Percentiles rank a stretch among this genome's conserved stretches.
These are phyloP conservation scores for Talaromyces sp. DNA, from an alignment of 2,329 filamentous ascomycete genomes.

Conservation along the genomic window DNA sequence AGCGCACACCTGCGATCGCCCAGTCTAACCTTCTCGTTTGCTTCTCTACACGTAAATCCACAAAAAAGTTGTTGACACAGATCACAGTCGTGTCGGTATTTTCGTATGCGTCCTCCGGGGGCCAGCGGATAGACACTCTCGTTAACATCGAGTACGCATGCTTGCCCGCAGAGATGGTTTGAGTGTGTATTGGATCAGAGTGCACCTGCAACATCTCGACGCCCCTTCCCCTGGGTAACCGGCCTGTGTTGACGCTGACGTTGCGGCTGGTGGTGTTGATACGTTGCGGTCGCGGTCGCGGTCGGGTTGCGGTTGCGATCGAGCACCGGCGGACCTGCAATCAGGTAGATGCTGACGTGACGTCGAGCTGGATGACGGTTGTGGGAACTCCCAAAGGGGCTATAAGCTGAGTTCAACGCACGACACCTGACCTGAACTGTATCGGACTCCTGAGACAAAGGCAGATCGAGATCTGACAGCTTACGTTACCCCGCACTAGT, in stretches of 20 bases:
- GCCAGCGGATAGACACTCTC: conserved; percentile 46
- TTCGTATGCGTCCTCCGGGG: conserved; percentile 41
- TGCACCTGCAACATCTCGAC: conserved; percentile 16
- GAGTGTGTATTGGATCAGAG: conserved; percentile 18
- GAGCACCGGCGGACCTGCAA: conserved; percentile 13
- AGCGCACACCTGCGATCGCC: conserved; percentile 45
- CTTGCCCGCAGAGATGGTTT: conserved; percentile 18
- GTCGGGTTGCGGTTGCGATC: background rate
- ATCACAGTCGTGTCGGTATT: conserved; percentile 47
- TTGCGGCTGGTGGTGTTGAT: background rate
- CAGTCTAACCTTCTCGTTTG: conserved; percentile 40
- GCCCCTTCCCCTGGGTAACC: conserved; percentile 14
- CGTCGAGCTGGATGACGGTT: conserved; percentile 7
- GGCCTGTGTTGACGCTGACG: background rate
- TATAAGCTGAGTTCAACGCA: conserved; percentile 14
- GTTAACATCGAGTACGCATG: conserved; percentile 33
- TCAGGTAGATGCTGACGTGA: conserved; percentile 6
- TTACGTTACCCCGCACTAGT: conserved; percentile 22
- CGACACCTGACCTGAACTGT: conserved; percentile 18
- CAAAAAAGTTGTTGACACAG: conserved; percentile 44
- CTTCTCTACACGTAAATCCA: conserved; percentile 45
- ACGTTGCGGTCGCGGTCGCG: background rate
- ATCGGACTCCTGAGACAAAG: conserved; percentile 7
- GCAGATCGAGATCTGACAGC: conserved; percentile 22
- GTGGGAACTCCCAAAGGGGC: conserved; percentile 7